Conservation (phyloP, 176 grass and related monocot genomes). For the Zizania latifolia region DNA sequence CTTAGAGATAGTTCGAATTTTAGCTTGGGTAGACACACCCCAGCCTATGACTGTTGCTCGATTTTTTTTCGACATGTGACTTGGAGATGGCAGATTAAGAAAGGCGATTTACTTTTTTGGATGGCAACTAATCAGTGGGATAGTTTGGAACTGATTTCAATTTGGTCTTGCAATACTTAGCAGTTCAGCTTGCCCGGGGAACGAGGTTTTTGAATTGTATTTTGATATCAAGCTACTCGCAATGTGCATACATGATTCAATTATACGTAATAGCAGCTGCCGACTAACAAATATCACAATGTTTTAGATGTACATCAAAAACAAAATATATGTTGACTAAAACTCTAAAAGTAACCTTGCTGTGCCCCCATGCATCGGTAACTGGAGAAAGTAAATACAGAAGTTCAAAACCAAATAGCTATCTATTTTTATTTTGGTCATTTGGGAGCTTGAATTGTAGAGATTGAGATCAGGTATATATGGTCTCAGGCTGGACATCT, state of each 20-base stretch:
- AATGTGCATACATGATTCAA: not conserved
- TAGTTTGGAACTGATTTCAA: not conserved
- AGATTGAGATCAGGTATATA: not conserved
- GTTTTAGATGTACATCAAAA: not conserved
- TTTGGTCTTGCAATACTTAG: no score
- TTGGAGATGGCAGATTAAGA: not conserved
- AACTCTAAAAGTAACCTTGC: not conserved
- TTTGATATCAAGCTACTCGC: no score
- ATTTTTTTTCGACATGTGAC: not conserved
- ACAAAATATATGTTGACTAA: not conserved
- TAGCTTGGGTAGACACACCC: not conserved
- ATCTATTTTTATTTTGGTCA: not conserved
- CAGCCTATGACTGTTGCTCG: not conserved
- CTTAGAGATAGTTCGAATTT: not conserved
- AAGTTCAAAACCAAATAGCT: not conserved
- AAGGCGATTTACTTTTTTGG: no score
- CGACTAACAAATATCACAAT: not conserved
- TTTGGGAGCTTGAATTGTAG: slow-evolving; percentile 4
- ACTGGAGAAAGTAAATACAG: not conserved
- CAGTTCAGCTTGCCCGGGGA: not conserved
- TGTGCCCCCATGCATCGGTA: not conserved
- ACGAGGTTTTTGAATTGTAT: not conserved
- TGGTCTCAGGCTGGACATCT: slow-evolving; percentile 17
- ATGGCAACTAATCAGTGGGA: no score
- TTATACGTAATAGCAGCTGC: not conserved